These are phyloP conservation scores for Striga hermonthica DNA, from an alignment of 305 asterid genomes.

Conservation along the genomic window DNA sequence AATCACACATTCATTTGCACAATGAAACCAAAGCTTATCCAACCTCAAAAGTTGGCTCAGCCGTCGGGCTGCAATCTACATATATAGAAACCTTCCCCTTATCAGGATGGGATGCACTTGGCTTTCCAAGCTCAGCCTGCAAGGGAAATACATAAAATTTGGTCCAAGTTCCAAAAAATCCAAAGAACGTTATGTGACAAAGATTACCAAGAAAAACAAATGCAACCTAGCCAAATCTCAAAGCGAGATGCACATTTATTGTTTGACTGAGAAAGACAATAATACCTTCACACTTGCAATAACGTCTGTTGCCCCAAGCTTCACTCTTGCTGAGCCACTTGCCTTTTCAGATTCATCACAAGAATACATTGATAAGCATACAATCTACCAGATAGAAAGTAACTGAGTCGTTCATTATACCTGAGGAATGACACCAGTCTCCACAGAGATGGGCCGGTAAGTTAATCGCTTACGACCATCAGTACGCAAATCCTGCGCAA, in stretches of 20 bases:
- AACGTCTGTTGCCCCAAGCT: conserved; percentile 3
- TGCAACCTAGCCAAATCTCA: too few species aligned
- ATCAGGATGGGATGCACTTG: conserved; percentile 1
- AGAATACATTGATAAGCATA: background rate
- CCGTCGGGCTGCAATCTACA: conserved; percentile 12
- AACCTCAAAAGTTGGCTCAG: conserved; percentile 13
- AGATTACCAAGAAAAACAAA: background rate
- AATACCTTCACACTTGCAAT: conserved; percentile 14
- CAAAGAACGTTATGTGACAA: background rate
- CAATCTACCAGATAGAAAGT: background rate
- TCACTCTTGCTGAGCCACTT: conserved; percentile 9
- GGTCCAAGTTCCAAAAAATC: background rate
- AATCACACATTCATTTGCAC: background rate
- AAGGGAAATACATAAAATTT: background rate
- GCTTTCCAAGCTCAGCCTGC: conserved; percentile 16
- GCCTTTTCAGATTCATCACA: background rate
- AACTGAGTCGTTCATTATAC: background rate
- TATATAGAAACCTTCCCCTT: conserved; percentile 6
- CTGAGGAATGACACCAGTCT: conserved; percentile 11
- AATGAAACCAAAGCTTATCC: background rate
- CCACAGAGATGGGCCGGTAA: background rate
- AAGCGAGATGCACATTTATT: background rate
- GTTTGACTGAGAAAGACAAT: background rate
- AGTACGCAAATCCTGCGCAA: conserved; percentile 8
- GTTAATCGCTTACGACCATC: conserved; percentile 10